phyloP scores from a whole-genome alignment of 176 grass and related monocot species.

The Triticum dicoccoides region DNA sequence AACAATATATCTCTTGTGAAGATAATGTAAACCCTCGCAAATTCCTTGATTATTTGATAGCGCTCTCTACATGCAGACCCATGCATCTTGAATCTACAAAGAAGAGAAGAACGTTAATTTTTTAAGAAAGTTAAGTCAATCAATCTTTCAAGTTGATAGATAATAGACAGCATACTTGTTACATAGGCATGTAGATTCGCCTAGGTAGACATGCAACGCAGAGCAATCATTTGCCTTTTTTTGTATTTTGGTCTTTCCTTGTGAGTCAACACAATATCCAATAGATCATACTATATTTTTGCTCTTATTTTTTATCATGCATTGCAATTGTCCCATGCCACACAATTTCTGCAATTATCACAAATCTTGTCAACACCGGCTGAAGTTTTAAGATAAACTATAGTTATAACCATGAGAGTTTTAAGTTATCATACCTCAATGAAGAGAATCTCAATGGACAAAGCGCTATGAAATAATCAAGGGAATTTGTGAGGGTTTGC shows the following conservation, averaged over 20 bases:
- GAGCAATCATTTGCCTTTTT: background rate
- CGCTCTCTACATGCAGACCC: background rate
- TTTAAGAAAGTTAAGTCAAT: background rate
- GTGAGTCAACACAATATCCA: background rate
- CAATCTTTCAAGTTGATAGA: background rate
- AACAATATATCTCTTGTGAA: background rate
- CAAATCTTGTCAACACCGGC: background rate
- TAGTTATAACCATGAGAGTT: background rate
- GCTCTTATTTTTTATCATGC: background rate
- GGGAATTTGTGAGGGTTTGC: slow-evolving; percentile 21
- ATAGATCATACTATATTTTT: background rate
- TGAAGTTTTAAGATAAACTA: too few relatives aligned
- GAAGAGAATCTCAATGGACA: background rate
- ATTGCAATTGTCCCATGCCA: background rate
- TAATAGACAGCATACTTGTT: background rate
- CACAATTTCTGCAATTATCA: background rate
- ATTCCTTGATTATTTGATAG: slow-evolving; percentile 10
- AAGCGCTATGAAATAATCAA: slow-evolving; percentile 1
- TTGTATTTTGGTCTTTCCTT: background rate
- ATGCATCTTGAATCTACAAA: background rate
- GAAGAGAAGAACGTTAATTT: background rate
- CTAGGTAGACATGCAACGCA: background rate
- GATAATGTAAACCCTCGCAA: slow-evolving; percentile 13
- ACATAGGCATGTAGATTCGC: background rate
- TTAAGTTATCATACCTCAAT: background rate